Conservation (phyloP, 2,329 filamentous ascomycete species). For the Penicillium concentricum region DNA sequence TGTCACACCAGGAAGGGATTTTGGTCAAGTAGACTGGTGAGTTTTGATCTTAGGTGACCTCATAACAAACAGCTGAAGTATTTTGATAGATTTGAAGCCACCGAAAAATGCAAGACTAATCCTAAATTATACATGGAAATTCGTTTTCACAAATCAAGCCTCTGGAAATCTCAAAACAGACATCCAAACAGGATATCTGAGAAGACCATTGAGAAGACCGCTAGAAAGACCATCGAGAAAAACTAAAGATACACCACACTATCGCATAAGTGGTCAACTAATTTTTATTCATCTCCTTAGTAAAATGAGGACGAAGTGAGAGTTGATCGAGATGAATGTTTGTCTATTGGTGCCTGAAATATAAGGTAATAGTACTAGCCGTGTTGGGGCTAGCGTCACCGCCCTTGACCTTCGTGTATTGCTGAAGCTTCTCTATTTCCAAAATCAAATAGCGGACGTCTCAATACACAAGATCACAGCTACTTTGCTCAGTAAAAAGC, state of each 20-base stretch:
- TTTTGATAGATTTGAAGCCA: background rate
- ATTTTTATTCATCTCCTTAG: background rate
- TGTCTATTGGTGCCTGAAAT: background rate
- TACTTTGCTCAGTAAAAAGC: background rate
- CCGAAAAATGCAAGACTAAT: too few species aligned
- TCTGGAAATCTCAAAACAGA: too few species aligned
- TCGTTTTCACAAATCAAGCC: too few species aligned
- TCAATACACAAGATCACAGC: background rate
- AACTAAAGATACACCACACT: too few species aligned
- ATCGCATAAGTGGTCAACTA: too few species aligned
- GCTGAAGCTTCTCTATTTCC: constrained; percentile 7
- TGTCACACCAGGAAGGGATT: background rate
- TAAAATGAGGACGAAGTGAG: background rate
- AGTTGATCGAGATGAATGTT: too few species aligned
- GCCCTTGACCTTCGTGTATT: constrained; percentile 3
- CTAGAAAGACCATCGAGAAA: too few species aligned
- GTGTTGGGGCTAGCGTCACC: background rate
- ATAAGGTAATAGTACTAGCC: background rate
- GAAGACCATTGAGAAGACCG: too few species aligned
- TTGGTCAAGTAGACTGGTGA: background rate
- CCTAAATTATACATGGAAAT: too few species aligned
- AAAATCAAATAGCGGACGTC: background rate
- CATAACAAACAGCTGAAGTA: too few species aligned
- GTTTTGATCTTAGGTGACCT: background rate
- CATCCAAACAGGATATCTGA: too few species aligned